Evolutionary conservation across 2,329 filamentous ascomycete species (phyloP), one percentile per base, ranked within the genome.

Genomic region (Rachicladosporium sp.): DNA sequence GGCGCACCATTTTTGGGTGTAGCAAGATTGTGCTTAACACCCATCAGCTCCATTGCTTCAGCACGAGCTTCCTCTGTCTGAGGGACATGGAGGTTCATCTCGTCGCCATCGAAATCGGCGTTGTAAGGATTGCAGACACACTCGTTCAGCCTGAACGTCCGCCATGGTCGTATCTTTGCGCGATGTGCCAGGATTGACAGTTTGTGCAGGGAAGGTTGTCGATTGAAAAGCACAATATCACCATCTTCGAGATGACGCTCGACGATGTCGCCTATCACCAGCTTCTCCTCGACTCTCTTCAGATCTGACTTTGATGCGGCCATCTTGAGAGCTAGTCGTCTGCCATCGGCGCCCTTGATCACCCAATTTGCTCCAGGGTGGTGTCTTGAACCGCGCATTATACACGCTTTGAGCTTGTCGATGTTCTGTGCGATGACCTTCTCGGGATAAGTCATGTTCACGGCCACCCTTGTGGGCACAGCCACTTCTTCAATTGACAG

Each of bases 91-190:
- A 98, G 65, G 53, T 98, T 98, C 91, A 98, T 98, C 62, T 98
- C 91, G 52, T 98, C 91, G 44, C 91, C 91, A 54, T 98, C 91
- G 51, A 98, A 98, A 74, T 98, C 91, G 41, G 91, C 91, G 52
- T 98, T 98, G 70, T 98, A 98, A 3, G 91, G 91, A 45, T 83
- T 88, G 63, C 91, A 98, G 1, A 94, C 91, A 74, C 91, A 98
- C 60, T 98, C 91, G 58, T 98, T 98, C 11, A 98, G 71, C 40
- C 91, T 81, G 59, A 98, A 96, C 0, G 91, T 98, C 60, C 88
- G 79, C 80, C 91, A 93, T 0, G 89, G 91, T 36, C 91, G 78
- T 36, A 98, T 78, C 61, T 95, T 95, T 51, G 82, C 91, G 54
- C 82, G 78, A 67, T 98, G 91, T 56, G 84, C 89, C 65, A 98